Base-by-base conservation (phyloP, 2,329 filamentous ascomycete genomes). In the Ophiostoma montium region DNA sequence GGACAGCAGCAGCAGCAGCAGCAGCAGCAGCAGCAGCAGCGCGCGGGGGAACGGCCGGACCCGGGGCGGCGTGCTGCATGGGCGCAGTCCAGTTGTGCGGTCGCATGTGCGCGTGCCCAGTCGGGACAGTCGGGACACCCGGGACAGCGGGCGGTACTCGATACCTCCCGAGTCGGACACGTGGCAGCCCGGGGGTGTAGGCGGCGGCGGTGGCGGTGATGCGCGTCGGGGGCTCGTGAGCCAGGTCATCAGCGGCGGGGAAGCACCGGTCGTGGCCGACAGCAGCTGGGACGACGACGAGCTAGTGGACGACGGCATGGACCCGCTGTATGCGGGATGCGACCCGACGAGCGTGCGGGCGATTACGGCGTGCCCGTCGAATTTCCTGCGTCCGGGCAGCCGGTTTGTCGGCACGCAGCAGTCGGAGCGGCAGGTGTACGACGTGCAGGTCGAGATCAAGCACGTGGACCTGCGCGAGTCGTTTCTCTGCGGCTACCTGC, bases 371-470 rank as follows among this genome's bases (percentile, higher is more conserved):
- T 80, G 84, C n/a, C 82, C 86, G 1, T 95, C 86, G 1, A 92
- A 87, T 0, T 94, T 82, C 63, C 71, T 98, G 50, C 83, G 87
- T 42, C 79, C 89, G 2, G 89, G 89, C 16, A 95, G 87, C 65
- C 85, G 78, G 58, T 98, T 95, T 61, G 76, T 78, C 52, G 92
- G 92, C 50, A 94, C 85, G 13, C 92, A 98, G 60, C 84, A 90
- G 61, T 96, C 90, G 3, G 90, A 96, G 62, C 79, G 85, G 52
- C 88, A 95, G 62, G 78, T 86, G 10, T 98, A 98, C 63, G 87
- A 95, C 54, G 92, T 98, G 1, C 85, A 95, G 60, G 92, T 98
- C 2, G 89, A 95, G 62, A 87, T 98, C 57, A 95, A 96, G 66
- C 84, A 95, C 66, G 88, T 96, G 41, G 88, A 96, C 62, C 83